These are phyloP conservation scores for Cryptococcus sp. DNA, from an alignment of 1,284 basidiomycete genomes.

Conservation along the genomic window DNA sequence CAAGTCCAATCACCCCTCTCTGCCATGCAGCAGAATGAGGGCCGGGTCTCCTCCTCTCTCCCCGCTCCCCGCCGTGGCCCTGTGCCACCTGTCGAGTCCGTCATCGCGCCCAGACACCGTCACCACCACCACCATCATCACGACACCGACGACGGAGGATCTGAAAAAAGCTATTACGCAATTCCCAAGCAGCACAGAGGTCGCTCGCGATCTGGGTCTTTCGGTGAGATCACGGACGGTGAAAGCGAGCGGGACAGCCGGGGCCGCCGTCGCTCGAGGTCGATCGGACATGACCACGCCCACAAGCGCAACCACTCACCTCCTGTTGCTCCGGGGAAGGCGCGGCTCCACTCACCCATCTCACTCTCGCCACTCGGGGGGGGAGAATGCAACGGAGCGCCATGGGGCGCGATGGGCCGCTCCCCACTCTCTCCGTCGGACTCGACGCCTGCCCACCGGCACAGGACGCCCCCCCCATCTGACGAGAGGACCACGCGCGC, in stretches of 20 bases:
- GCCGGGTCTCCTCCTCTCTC: constrained; percentile 19
- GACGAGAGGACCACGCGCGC: neutral
- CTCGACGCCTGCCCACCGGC: neutral
- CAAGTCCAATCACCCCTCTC: constrained; percentile 10
- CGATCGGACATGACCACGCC: constrained; percentile 4
- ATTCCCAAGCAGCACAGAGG: constrained; percentile 9
- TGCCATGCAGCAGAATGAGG: constrained; percentile 9
- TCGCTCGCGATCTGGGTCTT: constrained; percentile 12
- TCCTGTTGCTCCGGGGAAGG: constrained; percentile 3
- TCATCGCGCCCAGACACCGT: constrained; percentile 8
- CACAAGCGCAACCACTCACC: constrained; percentile 5
- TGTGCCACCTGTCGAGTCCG: constrained; percentile 7
- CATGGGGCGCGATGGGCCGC: neutral
- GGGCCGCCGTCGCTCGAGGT: constrained; percentile 14
- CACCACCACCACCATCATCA: constrained; percentile 15
- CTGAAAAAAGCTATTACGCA: constrained; percentile 20
- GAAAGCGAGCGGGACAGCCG: constrained; percentile 1
- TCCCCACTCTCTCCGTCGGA: constrained; percentile 10
- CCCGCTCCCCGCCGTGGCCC: constrained; percentile 20
- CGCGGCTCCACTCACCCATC: constrained; percentile 13
- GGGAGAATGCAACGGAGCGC: neutral
- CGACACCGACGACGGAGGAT: constrained; percentile 8
- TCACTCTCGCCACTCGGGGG: constrained; percentile 15
- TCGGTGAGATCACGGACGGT: constrained; percentile 7
- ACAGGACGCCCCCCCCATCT: constrained; percentile 8